These are phyloP conservation scores for Glebionis coronaria DNA, from an alignment of 129 eudicot species.

Conservation along the genomic window DNA sequence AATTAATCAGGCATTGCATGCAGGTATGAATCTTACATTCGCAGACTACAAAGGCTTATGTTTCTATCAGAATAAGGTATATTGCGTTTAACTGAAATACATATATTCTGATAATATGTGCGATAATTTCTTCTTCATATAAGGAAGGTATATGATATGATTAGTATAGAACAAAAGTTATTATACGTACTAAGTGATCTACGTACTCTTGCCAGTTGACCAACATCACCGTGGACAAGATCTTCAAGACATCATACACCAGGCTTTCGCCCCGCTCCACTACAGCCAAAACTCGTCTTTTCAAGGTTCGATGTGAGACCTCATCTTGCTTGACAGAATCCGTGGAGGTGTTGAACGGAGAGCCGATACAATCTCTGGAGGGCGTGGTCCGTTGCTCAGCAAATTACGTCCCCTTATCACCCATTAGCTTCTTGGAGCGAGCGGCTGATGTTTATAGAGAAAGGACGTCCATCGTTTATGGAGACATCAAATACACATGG, in stretches of 20 bases:
- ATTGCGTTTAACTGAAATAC: not conserved
- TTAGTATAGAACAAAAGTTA: too few relatives aligned
- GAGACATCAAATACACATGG: slow-evolving; percentile 41
- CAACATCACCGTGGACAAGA: slow-evolving; percentile 2
- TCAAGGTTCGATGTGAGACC: slow-evolving; percentile 16
- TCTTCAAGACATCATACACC: not conserved
- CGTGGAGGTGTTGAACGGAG: not conserved
- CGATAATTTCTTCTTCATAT: too few relatives aligned
- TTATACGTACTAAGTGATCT: too few relatives aligned
- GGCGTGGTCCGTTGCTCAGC: slow-evolving; percentile 49
- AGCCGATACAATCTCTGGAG: slow-evolving; percentile 37
- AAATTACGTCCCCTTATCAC: slow-evolving; percentile 56
- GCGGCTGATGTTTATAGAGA: slow-evolving; percentile 56
- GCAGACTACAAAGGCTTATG: slow-evolving; percentile 2
- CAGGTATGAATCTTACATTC: slow-evolving; percentile 9
- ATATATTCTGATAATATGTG: not conserved
- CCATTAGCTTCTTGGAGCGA: slow-evolving; percentile 65
- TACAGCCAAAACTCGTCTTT: not conserved
- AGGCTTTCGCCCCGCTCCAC: not conserved
- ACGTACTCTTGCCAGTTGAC: not conserved
- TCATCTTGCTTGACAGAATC: not conserved
- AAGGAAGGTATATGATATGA: too few relatives aligned
- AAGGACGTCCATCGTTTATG: slow-evolving; percentile 43
- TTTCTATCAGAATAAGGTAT: slow-evolving; percentile 7
- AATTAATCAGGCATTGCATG: not conserved